Conservation (phyloP, 2,329 filamentous ascomycete genomes). For the Tolypocladium tundrense region DNA sequence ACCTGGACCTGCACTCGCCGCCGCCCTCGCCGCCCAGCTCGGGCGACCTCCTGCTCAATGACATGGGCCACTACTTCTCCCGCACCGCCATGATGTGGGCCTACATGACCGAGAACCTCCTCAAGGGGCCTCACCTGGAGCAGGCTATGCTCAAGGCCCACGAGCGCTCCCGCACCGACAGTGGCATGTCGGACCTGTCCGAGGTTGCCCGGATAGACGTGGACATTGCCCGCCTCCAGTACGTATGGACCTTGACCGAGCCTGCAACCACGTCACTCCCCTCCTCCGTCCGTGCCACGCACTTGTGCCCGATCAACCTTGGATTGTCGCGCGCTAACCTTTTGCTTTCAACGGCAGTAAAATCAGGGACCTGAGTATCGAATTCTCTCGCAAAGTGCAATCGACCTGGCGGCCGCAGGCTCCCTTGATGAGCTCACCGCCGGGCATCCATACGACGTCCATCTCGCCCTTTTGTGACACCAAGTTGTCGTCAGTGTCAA, state of each 20-base stretch:
- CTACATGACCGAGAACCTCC: conserved; percentile 21
- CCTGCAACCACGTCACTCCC: neutral
- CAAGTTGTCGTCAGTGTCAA: conserved; percentile 6
- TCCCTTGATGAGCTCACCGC: conserved; percentile 6
- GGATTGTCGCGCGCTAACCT: neutral
- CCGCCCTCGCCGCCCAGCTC: conserved; percentile 8
- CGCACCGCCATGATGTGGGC: conserved; percentile 23
- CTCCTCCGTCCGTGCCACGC: neutral
- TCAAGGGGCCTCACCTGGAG: conserved; percentile 21
- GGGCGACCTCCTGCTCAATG: conserved; percentile 19
- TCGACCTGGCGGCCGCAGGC: conserved; percentile 17
- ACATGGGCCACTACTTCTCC: conserved; percentile 25
- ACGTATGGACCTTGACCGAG: conserved; percentile 7
- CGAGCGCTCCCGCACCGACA: conserved; percentile 13
- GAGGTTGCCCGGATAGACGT: conserved; percentile 20
- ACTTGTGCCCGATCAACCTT: neutral
- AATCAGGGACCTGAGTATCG: conserved; percentile 21
- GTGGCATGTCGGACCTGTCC: conserved; percentile 16
- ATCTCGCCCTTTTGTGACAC: conserved; percentile 13
- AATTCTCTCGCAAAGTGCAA: conserved; percentile 23
- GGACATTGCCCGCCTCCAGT: conserved; percentile 22
- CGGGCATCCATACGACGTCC: conserved; percentile 8
- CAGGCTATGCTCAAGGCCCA: conserved; percentile 16
- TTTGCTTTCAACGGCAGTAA: conserved; percentile 13
- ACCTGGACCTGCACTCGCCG: conserved; percentile 11